Base-by-base conservation (phyloP, 2,329 filamentous ascomycete species). In the Pyrenophora graminea region DNA sequence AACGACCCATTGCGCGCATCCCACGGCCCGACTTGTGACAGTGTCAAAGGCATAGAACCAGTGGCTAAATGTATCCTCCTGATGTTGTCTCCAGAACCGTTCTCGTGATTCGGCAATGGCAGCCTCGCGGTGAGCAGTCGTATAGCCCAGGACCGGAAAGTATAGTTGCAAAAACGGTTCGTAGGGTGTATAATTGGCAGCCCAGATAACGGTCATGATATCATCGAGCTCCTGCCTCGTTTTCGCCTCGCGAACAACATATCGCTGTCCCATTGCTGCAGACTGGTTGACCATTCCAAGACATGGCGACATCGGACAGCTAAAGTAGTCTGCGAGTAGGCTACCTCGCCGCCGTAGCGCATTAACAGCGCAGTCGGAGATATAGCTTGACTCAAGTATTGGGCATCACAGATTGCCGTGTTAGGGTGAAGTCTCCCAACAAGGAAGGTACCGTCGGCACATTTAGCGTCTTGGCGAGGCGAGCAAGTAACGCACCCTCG, bases 101-200 rank as follows among this genome's bases (percentile, higher is more conserved):
- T 65, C 53, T 48, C 70, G 70, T 2, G 67, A 66, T 44, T 70
- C 67, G 10, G 30, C 38, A 17, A 71, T 50, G 18, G 68, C 60
- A 37, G 59, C 55, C 19, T 65, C 61, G 39, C 65, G 61, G 40
- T 69, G 59, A 18, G 59, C 55, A 19, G 47, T 21, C 27, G 61
- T 64, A 47, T 61, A 68, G 15, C 69, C 69, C 15, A 67, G 59
- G 17, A 71, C 58, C 6, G 70, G 70, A 39, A 71, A 71, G 55
- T 71, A 65, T 3, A 72, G 45, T 40, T 72, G 68, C 27, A 63
- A 59, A 44, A 71, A 66, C 8, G 69, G 66, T 32, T 72, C 70
- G 53, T 71, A 72, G 2, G 70, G 70, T 18, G 55, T 59, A 41
- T 72, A 64, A 41, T 72, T 72, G 10, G 69, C 70, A 12, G 61